These are phyloP conservation scores for Picochlorum sp. DNA, from an alignment of 139 green algal species.

Conservation along the genomic window DNA sequence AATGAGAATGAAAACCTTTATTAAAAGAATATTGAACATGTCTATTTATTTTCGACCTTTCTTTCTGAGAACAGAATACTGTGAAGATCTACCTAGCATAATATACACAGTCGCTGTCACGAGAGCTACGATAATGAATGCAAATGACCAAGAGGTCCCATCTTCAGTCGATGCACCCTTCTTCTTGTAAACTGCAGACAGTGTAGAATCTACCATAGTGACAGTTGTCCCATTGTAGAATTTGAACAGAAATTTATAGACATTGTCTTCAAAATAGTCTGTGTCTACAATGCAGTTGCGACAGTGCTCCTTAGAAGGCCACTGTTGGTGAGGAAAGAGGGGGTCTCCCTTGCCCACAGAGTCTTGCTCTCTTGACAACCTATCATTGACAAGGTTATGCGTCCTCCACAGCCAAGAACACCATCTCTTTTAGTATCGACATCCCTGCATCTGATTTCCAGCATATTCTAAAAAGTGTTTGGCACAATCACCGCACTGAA, in stretches of 20 bases:
- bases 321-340: slow-evolving; percentile 55
- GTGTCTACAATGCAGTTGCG: slow-evolving; percentile 13
- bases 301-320: slow-evolving; percentile 38
- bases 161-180: neutral
- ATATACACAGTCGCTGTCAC: neutral
- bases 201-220: neutral
- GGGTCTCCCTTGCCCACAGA: slow-evolving; percentile 40
- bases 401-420: slow-evolving; percentile 69
- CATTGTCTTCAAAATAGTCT: slow-evolving; percentile 26
- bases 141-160: slow-evolving; percentile 1
- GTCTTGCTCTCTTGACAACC: neutral
- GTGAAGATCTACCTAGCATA: neutral
- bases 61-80: no score
- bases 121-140: neutral
- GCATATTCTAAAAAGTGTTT: slow-evolving; percentile 44
- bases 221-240: slow-evolving; percentile 16
- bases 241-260: slow-evolving; percentile 33
- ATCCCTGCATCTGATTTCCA: slow-evolving; percentile 20
- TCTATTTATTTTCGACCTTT: no score
- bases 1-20: neutral
- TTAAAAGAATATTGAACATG: neutral
- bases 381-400: slow-evolving; percentile 57
- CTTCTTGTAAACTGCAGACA: no score
- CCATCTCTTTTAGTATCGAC: slow-evolving; percentile 36
- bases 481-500: slow-evolving; percentile 44